phyloP scores from a whole-genome alignment of 2,329 filamentous ascomycete species.

The Curvularia verruculosa region DNA sequence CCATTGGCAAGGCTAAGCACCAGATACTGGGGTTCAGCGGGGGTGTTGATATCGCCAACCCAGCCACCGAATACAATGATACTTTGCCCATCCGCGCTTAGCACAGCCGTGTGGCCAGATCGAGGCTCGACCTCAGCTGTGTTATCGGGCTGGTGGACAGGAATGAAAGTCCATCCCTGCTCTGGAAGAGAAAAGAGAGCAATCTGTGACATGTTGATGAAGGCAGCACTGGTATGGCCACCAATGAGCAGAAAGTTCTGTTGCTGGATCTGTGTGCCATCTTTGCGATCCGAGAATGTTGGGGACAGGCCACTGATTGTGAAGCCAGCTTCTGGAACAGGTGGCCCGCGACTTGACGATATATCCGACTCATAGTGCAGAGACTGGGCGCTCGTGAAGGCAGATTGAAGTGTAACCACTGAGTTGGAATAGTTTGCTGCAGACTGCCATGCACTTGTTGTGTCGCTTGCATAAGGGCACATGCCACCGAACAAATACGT shows the following conservation, averaged over 20 bases:
- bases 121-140: conserved; percentile 72
- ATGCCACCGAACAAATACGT: conserved; percentile 88
- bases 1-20: conserved; percentile 76
- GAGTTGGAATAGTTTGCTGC: conserved; percentile 78
- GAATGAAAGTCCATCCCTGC: conserved; percentile 82
- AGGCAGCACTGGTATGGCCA: conserved; percentile 81
- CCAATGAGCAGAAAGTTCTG: conserved; percentile 82
- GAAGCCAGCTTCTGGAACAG: conserved; percentile 85
- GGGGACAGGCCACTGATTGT: conserved; percentile 76
- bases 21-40: conserved; percentile 81
- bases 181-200: conserved; percentile 87
- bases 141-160: conserved; percentile 59
- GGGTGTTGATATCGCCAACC: conserved; percentile 79
- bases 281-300: conserved; percentile 70
- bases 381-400: conserved; percentile 42
- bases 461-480: conserved; percentile 64
- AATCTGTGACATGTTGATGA: conserved; percentile 92
- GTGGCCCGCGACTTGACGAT: conserved; percentile 64
- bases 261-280: conserved; percentile 70
- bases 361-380: conserved; percentile 56
- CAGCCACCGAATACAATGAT: conserved; percentile 87
- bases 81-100: conserved; percentile 78
- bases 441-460: conserved; percentile 65
- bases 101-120: conserved; percentile 85
- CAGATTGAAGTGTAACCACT: conserved; percentile 71